Percentiles rank a stretch among this genome's conserved stretches.
These are phyloP conservation scores for Wallacemonas rigidus DNA, from an alignment of 208 protist genomes.

Conservation along the genomic window DNA sequence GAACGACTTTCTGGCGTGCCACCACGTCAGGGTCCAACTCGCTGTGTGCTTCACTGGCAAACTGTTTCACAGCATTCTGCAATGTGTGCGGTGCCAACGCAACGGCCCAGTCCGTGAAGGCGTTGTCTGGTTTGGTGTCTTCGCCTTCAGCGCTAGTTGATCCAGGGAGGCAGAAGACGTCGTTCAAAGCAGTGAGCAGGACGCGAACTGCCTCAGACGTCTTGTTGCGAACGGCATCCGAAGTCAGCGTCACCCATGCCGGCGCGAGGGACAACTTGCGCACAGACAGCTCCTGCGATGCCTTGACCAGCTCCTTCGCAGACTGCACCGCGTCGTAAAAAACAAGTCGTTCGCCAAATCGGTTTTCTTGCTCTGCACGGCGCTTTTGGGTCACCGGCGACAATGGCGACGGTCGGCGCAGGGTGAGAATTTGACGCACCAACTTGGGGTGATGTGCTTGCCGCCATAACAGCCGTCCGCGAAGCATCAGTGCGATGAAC, in stretches of 20 bases:
- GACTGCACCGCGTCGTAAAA: conserved; percentile 25
- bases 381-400: neutral
- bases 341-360: conserved; percentile 10
- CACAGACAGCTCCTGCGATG: conserved; percentile 18
- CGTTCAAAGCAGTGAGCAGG: conserved; percentile 44
- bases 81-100: conserved; percentile 18
- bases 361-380: conserved; percentile 3
- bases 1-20: conserved; percentile 9
- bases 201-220: conserved; percentile 47
- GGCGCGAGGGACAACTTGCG: conserved; percentile 51
- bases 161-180: conserved; percentile 26
- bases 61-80: conserved; percentile 10
- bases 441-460: conserved; percentile 62
- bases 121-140: conserved; percentile 12
- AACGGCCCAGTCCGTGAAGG: conserved; percentile 42
- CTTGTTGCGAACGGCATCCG: conserved; percentile 47
- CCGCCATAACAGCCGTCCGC: conserved; percentile 59
- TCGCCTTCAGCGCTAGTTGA: neutral
- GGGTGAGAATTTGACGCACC: conserved; percentile 42
- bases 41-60: neutral
- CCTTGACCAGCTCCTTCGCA: conserved; percentile 21
- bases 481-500: conserved; percentile 50
- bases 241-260: conserved; percentile 55
- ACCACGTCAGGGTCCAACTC: neutral
- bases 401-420: neutral